These are phyloP conservation scores for Leptomonas seymouri DNA, from an alignment of 208 protist genomes.

Conservation along the genomic window DNA sequence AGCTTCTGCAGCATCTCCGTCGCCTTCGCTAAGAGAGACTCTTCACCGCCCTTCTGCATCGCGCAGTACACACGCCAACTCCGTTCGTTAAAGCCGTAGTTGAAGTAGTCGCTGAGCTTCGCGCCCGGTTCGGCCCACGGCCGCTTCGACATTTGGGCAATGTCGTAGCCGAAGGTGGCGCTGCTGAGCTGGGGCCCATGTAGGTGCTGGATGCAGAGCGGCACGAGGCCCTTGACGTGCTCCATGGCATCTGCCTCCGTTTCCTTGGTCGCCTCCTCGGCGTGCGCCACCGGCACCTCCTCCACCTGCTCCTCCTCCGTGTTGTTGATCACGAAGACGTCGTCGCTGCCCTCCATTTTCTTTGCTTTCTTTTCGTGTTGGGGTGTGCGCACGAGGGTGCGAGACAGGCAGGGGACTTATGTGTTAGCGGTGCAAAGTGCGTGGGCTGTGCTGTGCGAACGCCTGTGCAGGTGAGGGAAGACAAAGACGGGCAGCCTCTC, in stretches of 20 bases:
- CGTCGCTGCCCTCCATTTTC: constrained; percentile 19
- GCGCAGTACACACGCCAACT: constrained; percentile 88
- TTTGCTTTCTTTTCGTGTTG: not conserved
- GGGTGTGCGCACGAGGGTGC: not conserved
- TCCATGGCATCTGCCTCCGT: constrained; percentile 35
- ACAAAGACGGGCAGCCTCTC: too few relatives aligned
- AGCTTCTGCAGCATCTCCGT: constrained; percentile 62
- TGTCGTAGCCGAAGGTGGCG: constrained; percentile 85
- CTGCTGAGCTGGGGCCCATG: constrained; percentile 61
- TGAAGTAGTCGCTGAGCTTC: constrained; percentile 91
- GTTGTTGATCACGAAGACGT: constrained; percentile 40
- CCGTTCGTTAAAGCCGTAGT: constrained; percentile 90
- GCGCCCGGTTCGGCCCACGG: constrained; percentile 80
- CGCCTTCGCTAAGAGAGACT: constrained; percentile 59
- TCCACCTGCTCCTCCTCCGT: constrained; percentile 13
- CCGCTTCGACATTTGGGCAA: constrained; percentile 74
- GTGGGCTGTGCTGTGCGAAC: too few relatives aligned
- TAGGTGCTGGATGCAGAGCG: constrained; percentile 67
- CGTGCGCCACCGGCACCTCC: constrained; percentile 6
- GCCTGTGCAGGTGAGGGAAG: too few relatives aligned
- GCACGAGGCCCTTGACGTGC: constrained; percentile 63
- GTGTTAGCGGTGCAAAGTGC: too few relatives aligned
- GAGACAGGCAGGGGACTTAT: not conserved
- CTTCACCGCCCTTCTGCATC: constrained; percentile 71
- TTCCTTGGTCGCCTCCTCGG: constrained; percentile 12